phyloP scores from a whole-genome alignment of 441 rosid species.

The Arabidopsis lyrata region DNA sequence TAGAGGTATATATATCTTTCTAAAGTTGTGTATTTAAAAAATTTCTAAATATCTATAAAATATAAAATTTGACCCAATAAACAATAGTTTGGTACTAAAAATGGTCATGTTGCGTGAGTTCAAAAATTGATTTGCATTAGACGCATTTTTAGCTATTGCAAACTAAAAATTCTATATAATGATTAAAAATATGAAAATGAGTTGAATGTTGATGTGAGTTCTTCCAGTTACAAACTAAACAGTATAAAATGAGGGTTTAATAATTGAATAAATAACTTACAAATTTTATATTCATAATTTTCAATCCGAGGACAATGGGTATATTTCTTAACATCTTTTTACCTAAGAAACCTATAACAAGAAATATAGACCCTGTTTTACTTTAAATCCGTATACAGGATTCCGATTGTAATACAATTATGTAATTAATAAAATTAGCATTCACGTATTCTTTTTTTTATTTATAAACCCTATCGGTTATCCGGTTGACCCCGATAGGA shows the following conservation, averaged over 20 bases:
- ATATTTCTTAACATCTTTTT: background rate
- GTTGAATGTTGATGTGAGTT: background rate
- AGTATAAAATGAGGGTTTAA: background rate
- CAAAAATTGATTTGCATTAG: background rate
- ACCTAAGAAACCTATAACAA: background rate
- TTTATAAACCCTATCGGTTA: no score
- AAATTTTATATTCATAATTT: background rate
- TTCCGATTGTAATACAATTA: background rate
- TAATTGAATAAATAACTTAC: background rate
- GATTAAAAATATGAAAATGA: background rate
- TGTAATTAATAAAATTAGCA: background rate
- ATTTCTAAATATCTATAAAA: no score
- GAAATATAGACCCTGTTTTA: background rate
- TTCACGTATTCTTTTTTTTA: constrained; percentile 8
- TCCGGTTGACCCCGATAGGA: no score
- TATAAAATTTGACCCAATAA: background rate
- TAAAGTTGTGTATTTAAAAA: no score
- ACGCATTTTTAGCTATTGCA: background rate
- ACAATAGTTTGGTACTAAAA: background rate
- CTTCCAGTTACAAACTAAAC: background rate
- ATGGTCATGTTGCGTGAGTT: background rate
- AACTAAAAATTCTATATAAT: background rate
- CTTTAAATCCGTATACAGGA: background rate
- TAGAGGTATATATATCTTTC: no score
- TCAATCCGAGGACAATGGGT: background rate